Base-by-base conservation (phyloP, 2,329 filamentous ascomycete species). In the Trematosphaeria pertusa region DNA sequence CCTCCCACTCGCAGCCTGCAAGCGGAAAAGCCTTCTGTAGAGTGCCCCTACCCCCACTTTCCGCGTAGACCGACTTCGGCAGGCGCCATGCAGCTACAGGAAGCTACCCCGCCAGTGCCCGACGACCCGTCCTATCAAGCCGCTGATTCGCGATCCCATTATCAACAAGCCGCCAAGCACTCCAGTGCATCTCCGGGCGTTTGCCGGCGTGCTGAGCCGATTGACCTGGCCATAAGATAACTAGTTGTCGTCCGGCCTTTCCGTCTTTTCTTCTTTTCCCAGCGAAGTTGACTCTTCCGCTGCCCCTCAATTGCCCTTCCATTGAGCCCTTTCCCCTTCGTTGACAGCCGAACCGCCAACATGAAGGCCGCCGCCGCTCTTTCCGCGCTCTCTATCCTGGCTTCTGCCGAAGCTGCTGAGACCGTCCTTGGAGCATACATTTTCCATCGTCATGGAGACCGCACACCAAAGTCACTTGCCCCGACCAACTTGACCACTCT, bases 381-480 rank as follows among this genome's bases (percentile, higher is more conserved):
- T 39, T 54, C 64, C 39, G 52, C 59, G 30, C 56, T 71, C 15
- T 59, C 60, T 10, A 34, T 67, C 48, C 55, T 67, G 21, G 50
- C 61, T 31, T 58, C 60, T 22, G 54, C 58, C 31, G 58, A 65
- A 19, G 67, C 68, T 20, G 69, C 67, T 46, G 89, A 95, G 75
- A 88, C 86, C 0, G 79, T 94, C 20, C 79, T 96, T 12, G 91
- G 91, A 41, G 85, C 87, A 35, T 94, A 92, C 72, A 85, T 96
- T 73, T 96, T 95, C 78, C 85, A 90, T 60, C 88, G 92, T 35
- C 92, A 97, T 75, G 92, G 92, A 47, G 92, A 97, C 72, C 85
- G 92, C 45, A 93, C 91, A 0, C 76, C 89, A 54, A 96, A 96
- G 76, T 78, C 83, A 14, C 84, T 84, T 53, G 78, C 85, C 35